Conservation (phyloP, 2,329 filamentous ascomycete species). For the Emergomyces pasteurianus region DNA sequence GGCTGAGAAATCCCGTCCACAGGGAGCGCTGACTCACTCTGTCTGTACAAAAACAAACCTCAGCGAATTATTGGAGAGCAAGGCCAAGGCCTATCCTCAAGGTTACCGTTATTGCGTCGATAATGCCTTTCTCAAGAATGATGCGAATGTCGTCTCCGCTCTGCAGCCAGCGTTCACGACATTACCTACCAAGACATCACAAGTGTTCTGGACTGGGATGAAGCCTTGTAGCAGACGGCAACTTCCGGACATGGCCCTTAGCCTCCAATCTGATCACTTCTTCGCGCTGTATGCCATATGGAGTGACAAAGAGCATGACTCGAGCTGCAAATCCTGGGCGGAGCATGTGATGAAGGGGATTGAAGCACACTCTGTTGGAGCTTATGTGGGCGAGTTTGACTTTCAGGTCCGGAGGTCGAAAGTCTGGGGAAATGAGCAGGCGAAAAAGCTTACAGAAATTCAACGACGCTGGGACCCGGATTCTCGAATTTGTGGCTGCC, state of each 20-base stretch:
- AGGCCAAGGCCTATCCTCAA: constrained; percentile 38
- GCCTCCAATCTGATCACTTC: constrained; percentile 46
- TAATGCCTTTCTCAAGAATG: constrained; percentile 40
- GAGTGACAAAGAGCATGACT: constrained; percentile 37
- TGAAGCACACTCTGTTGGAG: constrained; percentile 33
- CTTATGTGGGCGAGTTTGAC: constrained; percentile 46
- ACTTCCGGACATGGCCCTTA: constrained; percentile 42
- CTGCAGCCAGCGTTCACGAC: constrained; percentile 36
- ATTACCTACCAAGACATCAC: constrained; percentile 35
- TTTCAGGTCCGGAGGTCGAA: constrained; percentile 37
- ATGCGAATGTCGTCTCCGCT: constrained; percentile 34
- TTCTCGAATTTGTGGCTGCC: neutral
- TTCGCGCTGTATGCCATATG: constrained; percentile 43
- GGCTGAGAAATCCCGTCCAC: neutral
- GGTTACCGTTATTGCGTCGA: constrained; percentile 40
- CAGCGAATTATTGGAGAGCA: constrained; percentile 17
- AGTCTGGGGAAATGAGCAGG: constrained; percentile 34
- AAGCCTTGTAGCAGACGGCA: constrained; percentile 33
- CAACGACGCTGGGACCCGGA: neutral
- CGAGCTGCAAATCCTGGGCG: constrained; percentile 35
- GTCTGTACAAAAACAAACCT: neutral
- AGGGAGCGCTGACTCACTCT: neutral
- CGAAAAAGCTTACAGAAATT: neutral
- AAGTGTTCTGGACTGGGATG: constrained; percentile 42
- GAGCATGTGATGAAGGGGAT: constrained; percentile 29